Evolutionary conservation across 2,329 filamentous ascomycete genomes (phyloP).

Genomic region (Epicoccum sorghinum): DNA sequence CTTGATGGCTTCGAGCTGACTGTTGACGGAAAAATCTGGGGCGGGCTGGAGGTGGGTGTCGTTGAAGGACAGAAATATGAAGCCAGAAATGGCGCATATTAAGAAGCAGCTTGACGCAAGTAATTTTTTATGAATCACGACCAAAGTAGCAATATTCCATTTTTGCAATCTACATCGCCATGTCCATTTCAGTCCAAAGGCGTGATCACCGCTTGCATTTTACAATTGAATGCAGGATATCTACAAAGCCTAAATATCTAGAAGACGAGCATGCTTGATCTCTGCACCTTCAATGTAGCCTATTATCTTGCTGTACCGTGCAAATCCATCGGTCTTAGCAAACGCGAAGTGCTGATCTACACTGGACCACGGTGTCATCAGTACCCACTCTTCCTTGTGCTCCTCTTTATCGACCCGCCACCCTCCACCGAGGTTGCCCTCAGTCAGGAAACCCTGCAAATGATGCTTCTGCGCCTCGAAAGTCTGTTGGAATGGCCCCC

Average conservation of each 20-base stretch:
- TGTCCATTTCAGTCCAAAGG: too few relatives aligned
- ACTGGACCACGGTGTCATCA: slow-evolving; percentile 49
- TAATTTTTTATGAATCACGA: too few relatives aligned
- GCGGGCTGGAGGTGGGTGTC: slow-evolving; percentile 55
- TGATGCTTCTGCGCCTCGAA: slow-evolving; percentile 34
- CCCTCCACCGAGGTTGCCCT: slow-evolving; percentile 42
- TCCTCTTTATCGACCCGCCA: slow-evolving; percentile 50
- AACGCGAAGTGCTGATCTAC: slow-evolving; percentile 47
- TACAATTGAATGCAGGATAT: too few relatives aligned
- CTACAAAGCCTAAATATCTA: slow-evolving; percentile 19
- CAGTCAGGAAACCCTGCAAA: slow-evolving; percentile 35
- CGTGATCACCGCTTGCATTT: too few relatives aligned
- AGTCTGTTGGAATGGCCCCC: slow-evolving; percentile 30
- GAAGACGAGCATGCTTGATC: slow-evolving; percentile 32
- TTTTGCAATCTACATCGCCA: too few relatives aligned
- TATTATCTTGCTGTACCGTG: slow-evolving; percentile 29
- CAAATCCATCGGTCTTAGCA: slow-evolving; percentile 40
- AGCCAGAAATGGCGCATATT: slow-evolving; percentile 57
- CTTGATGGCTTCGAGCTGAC: slow-evolving; percentile 61
- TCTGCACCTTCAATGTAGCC: slow-evolving; percentile 27
- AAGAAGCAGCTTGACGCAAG: too few relatives aligned
- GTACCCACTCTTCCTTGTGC: slow-evolving; percentile 50
- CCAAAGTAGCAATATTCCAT: too few relatives aligned
- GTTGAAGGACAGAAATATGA: slow-evolving; percentile 56
- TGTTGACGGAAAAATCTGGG: slow-evolving; percentile 58